Evolutionary conservation across 2,329 filamentous ascomycete genomes (phyloP).

Genomic region (Paraphoma sp.): DNA sequence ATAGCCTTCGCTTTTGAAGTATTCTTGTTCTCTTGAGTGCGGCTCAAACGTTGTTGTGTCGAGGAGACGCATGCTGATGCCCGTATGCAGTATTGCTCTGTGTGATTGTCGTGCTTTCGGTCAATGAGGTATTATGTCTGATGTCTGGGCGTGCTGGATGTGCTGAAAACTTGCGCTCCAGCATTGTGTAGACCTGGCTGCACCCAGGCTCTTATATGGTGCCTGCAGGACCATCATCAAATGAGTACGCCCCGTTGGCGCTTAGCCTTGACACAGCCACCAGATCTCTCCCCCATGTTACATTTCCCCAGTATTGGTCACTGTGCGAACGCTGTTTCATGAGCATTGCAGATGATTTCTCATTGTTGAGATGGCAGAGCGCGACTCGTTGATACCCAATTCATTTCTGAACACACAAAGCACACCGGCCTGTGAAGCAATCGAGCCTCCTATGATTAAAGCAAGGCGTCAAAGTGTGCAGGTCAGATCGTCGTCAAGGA

Average conservation of each 20-base stretch:
- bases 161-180: not conserved
- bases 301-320: not conserved
- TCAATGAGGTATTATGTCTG: not conserved
- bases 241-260: not conserved
- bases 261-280: not conserved
- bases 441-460: not conserved
- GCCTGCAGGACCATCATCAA: not conserved
- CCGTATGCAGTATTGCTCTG: not conserved
- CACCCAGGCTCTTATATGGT: not conserved
- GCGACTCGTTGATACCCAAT: no score
- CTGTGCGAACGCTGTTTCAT: not conserved
- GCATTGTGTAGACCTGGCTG: not conserved
- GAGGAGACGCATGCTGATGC: slow-evolving; percentile 1
- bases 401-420: no score
- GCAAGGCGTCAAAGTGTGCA: not conserved
- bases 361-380: not conserved
- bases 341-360: not conserved
- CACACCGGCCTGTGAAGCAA: no score
- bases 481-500: not conserved
- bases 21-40: not conserved
- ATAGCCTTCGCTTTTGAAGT: slow-evolving; percentile 3
- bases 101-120: not conserved
- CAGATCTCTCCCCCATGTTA: not conserved
- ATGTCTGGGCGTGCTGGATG: not conserved
- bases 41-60: slow-evolving; percentile 5